Percentiles rank a stretch among this genome's conserved stretches.
Evolutionary conservation across 2,329 filamentous ascomycete genomes (phyloP).

Genomic region (Cordyceps fumosorosea): DNA sequence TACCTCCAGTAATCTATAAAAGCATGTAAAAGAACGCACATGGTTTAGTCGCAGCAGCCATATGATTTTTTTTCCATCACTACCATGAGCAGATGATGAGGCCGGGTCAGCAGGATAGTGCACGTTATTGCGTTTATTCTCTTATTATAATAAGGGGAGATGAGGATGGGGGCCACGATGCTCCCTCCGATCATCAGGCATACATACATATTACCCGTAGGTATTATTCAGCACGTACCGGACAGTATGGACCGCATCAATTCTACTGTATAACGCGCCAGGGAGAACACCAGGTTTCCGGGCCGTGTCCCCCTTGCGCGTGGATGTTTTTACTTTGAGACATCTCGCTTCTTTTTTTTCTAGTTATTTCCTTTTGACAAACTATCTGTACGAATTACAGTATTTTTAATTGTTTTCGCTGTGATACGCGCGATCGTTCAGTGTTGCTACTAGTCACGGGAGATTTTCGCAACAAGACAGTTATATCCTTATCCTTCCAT

Average conservation of each 20-base stretch:
- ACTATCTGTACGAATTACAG: neutral
- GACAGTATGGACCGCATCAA: neutral
- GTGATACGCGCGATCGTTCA: no score
- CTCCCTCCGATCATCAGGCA: neutral
- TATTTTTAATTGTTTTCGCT: no score
- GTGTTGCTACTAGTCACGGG: no score
- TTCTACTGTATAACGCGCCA: neutral
- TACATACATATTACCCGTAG: no score
- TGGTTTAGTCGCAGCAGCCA: neutral
- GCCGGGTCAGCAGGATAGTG: neutral
- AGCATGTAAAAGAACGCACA: neutral
- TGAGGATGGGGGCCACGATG: neutral
- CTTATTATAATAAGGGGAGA: neutral
- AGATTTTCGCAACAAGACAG: no score
- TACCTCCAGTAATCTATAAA: no score
- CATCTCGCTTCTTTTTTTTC: neutral
- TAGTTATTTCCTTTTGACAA: neutral
- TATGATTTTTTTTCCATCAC: neutral
- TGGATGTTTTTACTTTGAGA: neutral
- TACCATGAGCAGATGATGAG: neutral
- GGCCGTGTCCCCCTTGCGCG: neutral
- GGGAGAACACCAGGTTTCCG: neutral
- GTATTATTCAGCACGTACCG: neutral
- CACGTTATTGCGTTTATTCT: neutral
- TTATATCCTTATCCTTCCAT: neutral